phyloP scores from a whole-genome alignment of 495 filamentous ascomycete genomes.

The Penicillium canariense region DNA sequence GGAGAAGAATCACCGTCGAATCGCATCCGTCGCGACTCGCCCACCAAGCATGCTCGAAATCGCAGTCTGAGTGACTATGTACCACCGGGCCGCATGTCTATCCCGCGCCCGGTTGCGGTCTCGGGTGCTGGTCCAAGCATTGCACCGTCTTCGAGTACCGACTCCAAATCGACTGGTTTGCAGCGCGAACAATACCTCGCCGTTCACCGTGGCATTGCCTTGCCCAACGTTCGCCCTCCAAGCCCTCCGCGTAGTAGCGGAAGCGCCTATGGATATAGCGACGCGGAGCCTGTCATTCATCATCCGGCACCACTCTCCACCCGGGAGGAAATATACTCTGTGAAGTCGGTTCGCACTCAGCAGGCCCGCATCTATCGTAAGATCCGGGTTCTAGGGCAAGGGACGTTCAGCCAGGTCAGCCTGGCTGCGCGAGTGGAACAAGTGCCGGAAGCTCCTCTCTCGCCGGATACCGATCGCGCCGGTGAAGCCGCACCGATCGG shows the following conservation, averaged over 20 bases:
- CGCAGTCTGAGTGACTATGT: conserved; percentile 86
- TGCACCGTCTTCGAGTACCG: conserved; percentile 38
- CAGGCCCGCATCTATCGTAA: conserved; percentile 62
- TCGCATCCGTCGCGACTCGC: conserved; percentile 28
- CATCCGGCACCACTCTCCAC: conserved; percentile 18
- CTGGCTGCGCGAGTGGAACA: conserved; percentile 67
- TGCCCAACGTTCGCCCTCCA: conserved; percentile 59
- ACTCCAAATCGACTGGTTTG: conserved; percentile 52
- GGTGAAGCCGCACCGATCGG: conserved; percentile 43
- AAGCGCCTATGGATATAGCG: conserved; percentile 38
- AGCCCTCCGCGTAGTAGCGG: conserved; percentile 67
- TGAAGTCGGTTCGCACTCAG: conserved; percentile 45
- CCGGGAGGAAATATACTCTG: conserved; percentile 41
- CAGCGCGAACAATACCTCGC: conserved; percentile 82
- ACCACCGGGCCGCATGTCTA: conserved; percentile 63
- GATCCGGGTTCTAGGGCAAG: conserved; percentile 79
- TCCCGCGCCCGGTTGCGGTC: conserved; percentile 68
- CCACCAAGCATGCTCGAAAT: conserved; percentile 56
- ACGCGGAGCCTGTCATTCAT: conserved; percentile 33
- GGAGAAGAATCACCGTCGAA: conserved; percentile 37
- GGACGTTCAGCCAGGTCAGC: conserved; percentile 92
- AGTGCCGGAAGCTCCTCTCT: conserved; percentile 18
- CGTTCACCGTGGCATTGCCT: conserved; percentile 66
- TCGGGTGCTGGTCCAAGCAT: conserved; percentile 51
- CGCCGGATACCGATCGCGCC: conserved; percentile 31